Conservation (phyloP, 305 asterid species). For the Petunia hybrid region DNA sequence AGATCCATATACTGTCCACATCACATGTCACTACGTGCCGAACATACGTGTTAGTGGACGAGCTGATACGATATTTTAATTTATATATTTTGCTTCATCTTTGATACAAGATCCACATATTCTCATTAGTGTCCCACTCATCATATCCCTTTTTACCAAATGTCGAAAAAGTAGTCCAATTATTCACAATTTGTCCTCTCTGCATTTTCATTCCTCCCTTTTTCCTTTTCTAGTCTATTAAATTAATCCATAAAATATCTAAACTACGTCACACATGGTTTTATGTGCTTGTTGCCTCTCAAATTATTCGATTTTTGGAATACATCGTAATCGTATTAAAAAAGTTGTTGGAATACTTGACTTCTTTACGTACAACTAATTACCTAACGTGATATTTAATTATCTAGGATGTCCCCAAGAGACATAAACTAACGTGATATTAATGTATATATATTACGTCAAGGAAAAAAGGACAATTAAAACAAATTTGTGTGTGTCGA, state of each 20-base stretch:
- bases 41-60: background rate
- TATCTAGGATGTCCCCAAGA: too few relatives aligned
- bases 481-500: background rate
- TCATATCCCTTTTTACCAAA: background rate
- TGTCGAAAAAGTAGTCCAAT: background rate
- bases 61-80: background rate
- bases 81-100: background rate
- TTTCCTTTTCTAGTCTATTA: background rate
- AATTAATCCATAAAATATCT: too few relatives aligned
- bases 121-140: background rate
- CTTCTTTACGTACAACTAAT: too few relatives aligned
- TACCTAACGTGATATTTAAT: background rate
- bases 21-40: constrained; percentile 19
- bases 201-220: background rate
- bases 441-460: background rate
- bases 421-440: background rate
- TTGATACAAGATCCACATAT: constrained; percentile 24
- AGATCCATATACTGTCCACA: background rate
- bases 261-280: background rate
- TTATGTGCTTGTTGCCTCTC: background rate
- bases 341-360: too few relatives aligned
- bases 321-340: too few relatives aligned
- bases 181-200: background rate
- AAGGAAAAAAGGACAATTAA: background rate
- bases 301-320: background rate